Evolutionary conservation across 257 asterid genomes (phyloP).

Genomic region (Solanum microdontum): DNA sequence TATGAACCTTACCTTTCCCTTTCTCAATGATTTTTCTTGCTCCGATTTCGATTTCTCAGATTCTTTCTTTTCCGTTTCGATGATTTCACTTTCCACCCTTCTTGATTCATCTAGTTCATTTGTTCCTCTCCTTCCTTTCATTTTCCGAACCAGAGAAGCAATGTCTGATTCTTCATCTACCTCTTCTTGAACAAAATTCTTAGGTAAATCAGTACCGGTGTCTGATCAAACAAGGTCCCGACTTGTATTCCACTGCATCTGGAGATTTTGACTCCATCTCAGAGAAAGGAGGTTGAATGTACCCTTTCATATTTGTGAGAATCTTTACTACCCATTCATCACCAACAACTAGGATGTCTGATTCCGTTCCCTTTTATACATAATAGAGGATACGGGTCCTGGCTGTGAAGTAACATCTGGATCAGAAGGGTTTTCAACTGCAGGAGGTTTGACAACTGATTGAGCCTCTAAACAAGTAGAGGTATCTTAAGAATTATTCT

Average conservation of each 20-base stretch:
- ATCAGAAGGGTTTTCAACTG: background rate
- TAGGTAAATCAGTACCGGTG: background rate
- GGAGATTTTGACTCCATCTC: background rate
- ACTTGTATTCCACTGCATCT: background rate
- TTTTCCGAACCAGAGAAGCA: background rate
- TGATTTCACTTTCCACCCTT: background rate
- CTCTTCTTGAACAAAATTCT: background rate
- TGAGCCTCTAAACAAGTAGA: too few relatives aligned
- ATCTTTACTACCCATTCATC: background rate
- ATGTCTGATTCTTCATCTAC: background rate
- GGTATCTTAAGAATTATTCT: background rate
- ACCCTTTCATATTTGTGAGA: background rate
- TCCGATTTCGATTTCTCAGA: background rate
- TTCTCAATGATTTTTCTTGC: background rate
- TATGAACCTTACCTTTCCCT: background rate
- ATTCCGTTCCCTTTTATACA: background rate
- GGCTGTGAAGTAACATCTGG: background rate
- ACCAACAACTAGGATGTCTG: background rate
- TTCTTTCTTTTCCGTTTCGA: too few relatives aligned
- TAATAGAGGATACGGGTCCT: background rate
- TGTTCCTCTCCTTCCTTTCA: background rate
- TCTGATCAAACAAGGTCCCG: background rate
- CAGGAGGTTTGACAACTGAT: too few relatives aligned
- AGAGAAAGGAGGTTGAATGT: background rate
- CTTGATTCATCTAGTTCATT: background rate